Percentiles rank a stretch among this genome's conserved stretches.
Conservation (phyloP, 2,329 filamentous ascomycete genomes). For the Talaromyces funiculosus region DNA sequence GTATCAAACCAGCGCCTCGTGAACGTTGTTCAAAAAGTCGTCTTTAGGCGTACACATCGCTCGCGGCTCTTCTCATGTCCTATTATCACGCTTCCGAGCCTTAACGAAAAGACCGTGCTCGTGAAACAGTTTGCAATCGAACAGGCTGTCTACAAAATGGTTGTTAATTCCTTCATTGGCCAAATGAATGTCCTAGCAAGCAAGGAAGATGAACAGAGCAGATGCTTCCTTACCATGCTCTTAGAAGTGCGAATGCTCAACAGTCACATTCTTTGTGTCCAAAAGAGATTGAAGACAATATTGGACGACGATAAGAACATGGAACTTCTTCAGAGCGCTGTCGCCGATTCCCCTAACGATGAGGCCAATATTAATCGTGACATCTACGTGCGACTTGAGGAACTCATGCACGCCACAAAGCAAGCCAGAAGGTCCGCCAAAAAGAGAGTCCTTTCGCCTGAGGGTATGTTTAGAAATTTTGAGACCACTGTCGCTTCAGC, state of each 20-base stretch:
- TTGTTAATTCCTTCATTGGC: not conserved
- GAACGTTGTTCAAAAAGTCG: constrained; percentile 35
- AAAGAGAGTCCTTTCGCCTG: not conserved
- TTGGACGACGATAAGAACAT: not conserved
- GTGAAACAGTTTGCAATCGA: constrained; percentile 31
- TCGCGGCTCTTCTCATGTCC: constrained; percentile 50
- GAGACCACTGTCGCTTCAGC: constrained; percentile 6
- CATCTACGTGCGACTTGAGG: not conserved
- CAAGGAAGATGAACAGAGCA: not conserved
- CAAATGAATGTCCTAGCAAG: constrained; percentile 2
- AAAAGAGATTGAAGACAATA: constrained; percentile 4
- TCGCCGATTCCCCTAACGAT: not conserved
- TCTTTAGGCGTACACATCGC: constrained; percentile 52
- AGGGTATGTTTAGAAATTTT: constrained; percentile 5
- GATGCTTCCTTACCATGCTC: constrained; percentile 11
- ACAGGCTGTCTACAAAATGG: constrained; percentile 4
- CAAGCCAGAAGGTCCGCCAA: not conserved
- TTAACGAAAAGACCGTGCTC: constrained; percentile 38
- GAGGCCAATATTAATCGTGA: not conserved
- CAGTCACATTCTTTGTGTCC: constrained; percentile 7
- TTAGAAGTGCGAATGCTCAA: constrained; percentile 10
- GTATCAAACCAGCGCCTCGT: constrained; percentile 20
- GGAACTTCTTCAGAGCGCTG: not conserved
- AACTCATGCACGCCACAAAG: not conserved
- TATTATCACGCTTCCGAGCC: constrained; percentile 50